A percentile compares a stretch with the other conserved stretches of the same genome.
phyloP scores from a whole-genome alignment of 1,284 basidiomycete genomes.

The Phenoliferia sp. region DNA sequence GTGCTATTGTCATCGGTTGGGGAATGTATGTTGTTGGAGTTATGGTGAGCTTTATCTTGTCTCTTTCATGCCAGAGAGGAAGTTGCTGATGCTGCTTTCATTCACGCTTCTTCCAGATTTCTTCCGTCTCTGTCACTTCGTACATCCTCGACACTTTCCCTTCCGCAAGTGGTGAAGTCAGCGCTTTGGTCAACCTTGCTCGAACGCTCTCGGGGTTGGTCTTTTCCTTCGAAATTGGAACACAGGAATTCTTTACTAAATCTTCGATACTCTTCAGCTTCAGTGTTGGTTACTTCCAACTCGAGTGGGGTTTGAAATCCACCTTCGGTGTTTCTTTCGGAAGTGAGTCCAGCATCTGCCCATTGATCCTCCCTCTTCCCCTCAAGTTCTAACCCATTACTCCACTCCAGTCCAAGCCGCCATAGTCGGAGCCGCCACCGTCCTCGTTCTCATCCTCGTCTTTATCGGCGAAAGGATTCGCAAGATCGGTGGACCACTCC shows the following conservation, averaged over 20 bases:
- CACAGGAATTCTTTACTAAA: neutral
- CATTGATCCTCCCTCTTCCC: neutral
- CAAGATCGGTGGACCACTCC: conserved; percentile 24
- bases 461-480: conserved; percentile 20
- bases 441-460: conserved; percentile 15
- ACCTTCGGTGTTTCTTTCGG: conserved; percentile 27
- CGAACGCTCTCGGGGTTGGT: conserved; percentile 8
- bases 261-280: neutral
- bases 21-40: conserved; percentile 20
- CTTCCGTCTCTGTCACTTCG: conserved; percentile 8
- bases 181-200: conserved; percentile 18
- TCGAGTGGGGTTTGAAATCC: conserved; percentile 12
- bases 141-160: conserved; percentile 25
- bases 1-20: conserved; percentile 18
- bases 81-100: conserved; percentile 3
- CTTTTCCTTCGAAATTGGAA: neutral
- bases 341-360: conserved; percentile 6
- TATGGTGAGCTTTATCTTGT: conserved; percentile 2
- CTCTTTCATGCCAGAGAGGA: neutral
- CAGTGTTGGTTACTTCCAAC: conserved; percentile 13
- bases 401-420: conserved; percentile 19
- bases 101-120: neutral
- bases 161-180: conserved; percentile 18
- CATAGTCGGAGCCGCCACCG: conserved; percentile 17
- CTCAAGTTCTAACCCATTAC: neutral